Conservation (phyloP, 225 moss, liverwort and hornwort genomes). For the Pleurozium schreberi region DNA sequence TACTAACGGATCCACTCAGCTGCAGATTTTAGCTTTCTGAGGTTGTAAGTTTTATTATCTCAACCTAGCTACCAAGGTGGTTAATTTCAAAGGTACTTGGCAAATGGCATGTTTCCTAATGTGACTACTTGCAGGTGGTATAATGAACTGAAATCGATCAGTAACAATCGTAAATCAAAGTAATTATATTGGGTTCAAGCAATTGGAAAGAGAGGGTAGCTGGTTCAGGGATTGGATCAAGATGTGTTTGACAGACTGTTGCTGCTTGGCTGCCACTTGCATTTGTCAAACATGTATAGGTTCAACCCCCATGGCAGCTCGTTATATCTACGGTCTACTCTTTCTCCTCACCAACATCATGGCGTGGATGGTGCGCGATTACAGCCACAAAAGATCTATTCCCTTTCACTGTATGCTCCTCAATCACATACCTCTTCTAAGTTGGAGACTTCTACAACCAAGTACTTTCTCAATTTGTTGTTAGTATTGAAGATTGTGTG, state of each 20-base stretch:
- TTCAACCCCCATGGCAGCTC: constrained; percentile 38
- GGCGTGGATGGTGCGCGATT: constrained; percentile 73
- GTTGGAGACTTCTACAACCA: too few species aligned
- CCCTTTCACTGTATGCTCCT: constrained; percentile 38
- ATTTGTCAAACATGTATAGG: constrained; percentile 53
- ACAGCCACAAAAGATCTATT: constrained; percentile 37
- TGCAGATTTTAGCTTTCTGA: neutral
- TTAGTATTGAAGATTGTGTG: neutral
- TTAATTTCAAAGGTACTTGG: neutral
- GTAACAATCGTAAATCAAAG: neutral
- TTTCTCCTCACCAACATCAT: constrained; percentile 57
- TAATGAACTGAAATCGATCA: neutral
- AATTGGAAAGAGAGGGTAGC: neutral
- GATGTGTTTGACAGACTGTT: constrained; percentile 24
- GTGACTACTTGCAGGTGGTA: neutral
- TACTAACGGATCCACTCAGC: neutral
- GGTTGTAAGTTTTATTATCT: neutral
- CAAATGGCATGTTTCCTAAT: neutral
- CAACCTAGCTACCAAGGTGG: neutral
- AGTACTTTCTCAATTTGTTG: neutral
- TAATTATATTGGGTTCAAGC: neutral
- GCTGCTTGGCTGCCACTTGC: constrained; percentile 37
- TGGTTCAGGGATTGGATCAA: neutral
- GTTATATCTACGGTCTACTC: constrained; percentile 56
- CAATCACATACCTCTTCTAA: neutral